Conservation (phyloP, 805 yeast genomes). For the Saturnispora mendoncae region DNA sequence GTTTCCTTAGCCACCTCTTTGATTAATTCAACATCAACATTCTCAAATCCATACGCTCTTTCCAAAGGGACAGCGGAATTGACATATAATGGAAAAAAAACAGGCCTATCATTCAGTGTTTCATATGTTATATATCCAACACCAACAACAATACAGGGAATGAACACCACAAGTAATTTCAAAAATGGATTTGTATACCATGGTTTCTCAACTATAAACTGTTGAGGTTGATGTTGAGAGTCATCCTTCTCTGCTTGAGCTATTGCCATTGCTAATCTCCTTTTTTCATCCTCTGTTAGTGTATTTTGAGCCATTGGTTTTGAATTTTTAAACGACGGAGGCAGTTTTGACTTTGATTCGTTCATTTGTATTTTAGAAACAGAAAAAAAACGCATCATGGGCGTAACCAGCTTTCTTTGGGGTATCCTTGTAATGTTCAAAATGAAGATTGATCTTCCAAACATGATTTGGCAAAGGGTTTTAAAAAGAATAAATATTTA, state of each 20-base stretch:
- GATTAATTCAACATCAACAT: slow-evolving; percentile 24
- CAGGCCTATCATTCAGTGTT: slow-evolving; percentile 23
- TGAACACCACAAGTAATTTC: slow-evolving; percentile 11
- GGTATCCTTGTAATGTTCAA: too few species aligned
- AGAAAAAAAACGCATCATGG: background rate
- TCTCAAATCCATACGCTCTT: slow-evolving; percentile 22
- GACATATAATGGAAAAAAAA: slow-evolving; percentile 27
- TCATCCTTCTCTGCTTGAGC: slow-evolving; percentile 4
- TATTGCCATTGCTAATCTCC: slow-evolving; percentile 8
- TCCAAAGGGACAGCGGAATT: slow-evolving; percentile 22
- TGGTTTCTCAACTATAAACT: slow-evolving; percentile 13
- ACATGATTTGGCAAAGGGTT: too few species aligned
- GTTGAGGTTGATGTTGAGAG: background rate
- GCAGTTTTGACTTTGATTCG: slow-evolving; percentile 8
- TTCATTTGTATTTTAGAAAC: background rate
- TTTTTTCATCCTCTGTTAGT: slow-evolving; percentile 10
- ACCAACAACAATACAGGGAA: slow-evolving; percentile 15
- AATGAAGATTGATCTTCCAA: too few species aligned
- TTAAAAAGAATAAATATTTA: too few species aligned
- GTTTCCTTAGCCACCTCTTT: slow-evolving; percentile 20
- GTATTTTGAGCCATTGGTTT: slow-evolving; percentile 16
- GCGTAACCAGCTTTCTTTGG: background rate
- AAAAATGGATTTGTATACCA: slow-evolving; percentile 15
- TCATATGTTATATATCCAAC: slow-evolving; percentile 25
- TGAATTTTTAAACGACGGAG: slow-evolving; percentile 18